Evolutionary conservation across 2,329 filamentous ascomycete genomes (phyloP).

Genomic region (Diaporthe caulivora): DNA sequence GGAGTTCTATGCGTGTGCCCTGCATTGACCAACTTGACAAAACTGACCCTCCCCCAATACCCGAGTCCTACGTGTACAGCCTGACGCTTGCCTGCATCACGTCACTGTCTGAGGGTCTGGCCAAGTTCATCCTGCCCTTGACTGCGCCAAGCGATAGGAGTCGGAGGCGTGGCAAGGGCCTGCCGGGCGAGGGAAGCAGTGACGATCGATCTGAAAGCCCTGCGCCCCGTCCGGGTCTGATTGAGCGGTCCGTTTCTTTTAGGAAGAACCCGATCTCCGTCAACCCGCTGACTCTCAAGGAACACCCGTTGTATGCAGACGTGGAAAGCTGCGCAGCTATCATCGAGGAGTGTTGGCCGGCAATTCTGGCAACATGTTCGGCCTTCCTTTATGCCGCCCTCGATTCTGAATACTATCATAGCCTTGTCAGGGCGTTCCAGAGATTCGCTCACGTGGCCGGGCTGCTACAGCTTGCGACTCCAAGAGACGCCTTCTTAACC

Average conservation of each 20-base stretch:
- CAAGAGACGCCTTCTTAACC: slow-evolving; percentile 93
- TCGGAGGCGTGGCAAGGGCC: slow-evolving; percentile 61
- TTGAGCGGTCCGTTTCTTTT: slow-evolving; percentile 75
- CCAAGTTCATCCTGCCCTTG: slow-evolving; percentile 91
- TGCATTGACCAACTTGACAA: slow-evolving; percentile 97
- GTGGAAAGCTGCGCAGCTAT: slow-evolving; percentile 84
- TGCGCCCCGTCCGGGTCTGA: slow-evolving; percentile 46
- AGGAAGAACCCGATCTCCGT: slow-evolving; percentile 83
- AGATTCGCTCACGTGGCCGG: slow-evolving; percentile 96
- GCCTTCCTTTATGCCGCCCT: slow-evolving; percentile 94
- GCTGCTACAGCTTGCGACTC: slow-evolving; percentile 84
- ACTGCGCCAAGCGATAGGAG: slow-evolving; percentile 83
- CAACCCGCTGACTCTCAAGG: slow-evolving; percentile 83
- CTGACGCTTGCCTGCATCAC: slow-evolving; percentile 90
- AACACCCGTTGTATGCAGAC: slow-evolving; percentile 77
- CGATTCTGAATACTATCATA: slow-evolving; percentile 94
- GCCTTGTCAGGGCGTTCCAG: slow-evolving; percentile 91
- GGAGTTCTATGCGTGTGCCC: slow-evolving; percentile 88
- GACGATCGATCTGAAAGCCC: slow-evolving; percentile 53
- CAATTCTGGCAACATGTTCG: slow-evolving; percentile 92
- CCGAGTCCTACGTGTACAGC: slow-evolving; percentile 94
- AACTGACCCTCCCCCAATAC: slow-evolving; percentile 82
- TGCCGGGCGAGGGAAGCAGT: slow-evolving; percentile 46
- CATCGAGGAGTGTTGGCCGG: slow-evolving; percentile 95
- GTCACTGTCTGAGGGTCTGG: slow-evolving; percentile 89